Evolutionary conservation across 805 yeast genomes (phyloP), one percentile per base, ranked within the genome.

Genomic region (Nakazawaea ambrosiae): DNA sequence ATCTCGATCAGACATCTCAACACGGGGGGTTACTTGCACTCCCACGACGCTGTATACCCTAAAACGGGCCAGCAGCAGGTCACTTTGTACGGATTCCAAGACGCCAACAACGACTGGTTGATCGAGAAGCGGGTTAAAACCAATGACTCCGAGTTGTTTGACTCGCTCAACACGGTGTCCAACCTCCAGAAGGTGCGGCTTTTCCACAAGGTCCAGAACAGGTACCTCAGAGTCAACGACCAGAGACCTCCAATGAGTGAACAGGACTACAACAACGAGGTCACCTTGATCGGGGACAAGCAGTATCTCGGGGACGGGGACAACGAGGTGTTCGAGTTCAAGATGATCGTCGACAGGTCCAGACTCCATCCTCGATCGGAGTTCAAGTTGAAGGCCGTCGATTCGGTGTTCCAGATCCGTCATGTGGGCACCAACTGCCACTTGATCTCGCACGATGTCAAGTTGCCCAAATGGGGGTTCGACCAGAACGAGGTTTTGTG

Each of bases 401-500:
- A 81, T 45, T 58, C 85, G n/a, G 67, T 78, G 20, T 79, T 92
- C 61, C 79, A 75, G 54, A 60, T 90, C 15, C 62, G 68, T 37
- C 94, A 85, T 57, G 59, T 66, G 14, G 78, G 79, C 27, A 73
- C 83, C 22, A 66, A 70, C 22, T 92, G 98, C 58, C 65, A 67
- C 15, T 57, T 92, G 39, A 58, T 87, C 48, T 76, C 88, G n/a
- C 95, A 89, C 53, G 73, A 71, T 31, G 69, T 69, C 16, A 73
- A 68, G 51, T 65, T 92, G 28, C 96, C 96, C n/a, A 70, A 68
- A 6, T 84, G 95, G 94, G 97, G 84, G 2, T 73, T 70, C 48
- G 69, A 68, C 42, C 96, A 88, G 55, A 85, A 82, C 59, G 98
- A 92, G 64, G 94, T 90, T 9, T 61, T 87, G 28, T 92, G 98